A percentile compares a stretch with the other conserved stretches of the same genome.
Conservation (phyloP, 768 basidiomycete species). For the Hygrocybe punicea region DNA sequence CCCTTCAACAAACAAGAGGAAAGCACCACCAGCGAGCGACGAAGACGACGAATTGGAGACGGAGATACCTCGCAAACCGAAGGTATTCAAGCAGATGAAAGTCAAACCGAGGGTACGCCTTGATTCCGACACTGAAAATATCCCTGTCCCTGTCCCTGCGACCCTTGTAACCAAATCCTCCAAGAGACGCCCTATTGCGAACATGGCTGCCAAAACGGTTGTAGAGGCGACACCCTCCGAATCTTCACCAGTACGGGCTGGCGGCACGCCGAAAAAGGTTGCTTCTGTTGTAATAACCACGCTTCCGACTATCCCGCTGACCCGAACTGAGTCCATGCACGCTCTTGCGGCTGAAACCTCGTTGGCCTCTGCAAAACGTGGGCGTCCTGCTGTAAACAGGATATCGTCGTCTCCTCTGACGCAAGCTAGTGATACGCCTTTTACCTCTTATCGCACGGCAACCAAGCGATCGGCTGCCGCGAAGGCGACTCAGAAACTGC, state of each 20-base stretch:
- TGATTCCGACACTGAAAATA: neutral
- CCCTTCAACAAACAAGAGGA: conserved; percentile 2
- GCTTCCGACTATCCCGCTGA: neutral
- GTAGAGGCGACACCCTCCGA: no score
- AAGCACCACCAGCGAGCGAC: neutral
- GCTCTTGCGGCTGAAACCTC: no score
- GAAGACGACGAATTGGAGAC: neutral
- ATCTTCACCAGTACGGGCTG: no score
- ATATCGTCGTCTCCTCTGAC: neutral
- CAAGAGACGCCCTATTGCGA: neutral
- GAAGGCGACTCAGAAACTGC: conserved; percentile 50
- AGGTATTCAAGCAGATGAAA: neutral
- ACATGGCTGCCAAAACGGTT: neutral
- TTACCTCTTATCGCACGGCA: neutral
- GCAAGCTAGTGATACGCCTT: neutral
- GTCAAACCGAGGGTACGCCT: no score
- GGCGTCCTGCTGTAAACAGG: neutral
- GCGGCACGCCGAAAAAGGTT: neutral
- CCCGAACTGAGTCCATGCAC: neutral
- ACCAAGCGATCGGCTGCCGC: conserved; percentile 43
- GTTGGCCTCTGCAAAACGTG: neutral
- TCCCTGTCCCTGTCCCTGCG: neutral
- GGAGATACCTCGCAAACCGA: neutral
- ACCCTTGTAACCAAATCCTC: neutral
- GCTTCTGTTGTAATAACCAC: neutral